These are phyloP conservation scores for Neofusicoccum sp. DNA, from an alignment of 2,329 filamentous ascomycete genomes.

Conservation along the genomic window DNA sequence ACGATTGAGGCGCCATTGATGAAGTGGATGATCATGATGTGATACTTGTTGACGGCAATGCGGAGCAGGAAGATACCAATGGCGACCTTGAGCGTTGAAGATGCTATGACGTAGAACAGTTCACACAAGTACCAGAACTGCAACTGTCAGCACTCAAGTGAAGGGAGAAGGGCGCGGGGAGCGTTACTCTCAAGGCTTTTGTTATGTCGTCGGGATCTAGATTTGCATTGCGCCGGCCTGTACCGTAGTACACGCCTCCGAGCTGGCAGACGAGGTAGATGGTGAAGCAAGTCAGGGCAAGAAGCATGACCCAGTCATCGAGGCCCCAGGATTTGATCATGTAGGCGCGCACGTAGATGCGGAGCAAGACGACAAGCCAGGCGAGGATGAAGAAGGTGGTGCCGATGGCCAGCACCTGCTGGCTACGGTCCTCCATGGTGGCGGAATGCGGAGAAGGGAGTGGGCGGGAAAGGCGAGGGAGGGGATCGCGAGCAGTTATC, in stretches of 20 bases:
- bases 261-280: conserved; percentile 42
- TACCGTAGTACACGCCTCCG: conserved; percentile 39
- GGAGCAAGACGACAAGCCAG: conserved; percentile 37
- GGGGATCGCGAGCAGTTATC: conserved; percentile 10
- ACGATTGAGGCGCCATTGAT: conserved; percentile 48
- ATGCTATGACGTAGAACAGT: conserved; percentile 52
- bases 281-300: conserved; percentile 39
- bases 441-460: background rate
- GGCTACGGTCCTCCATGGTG: conserved; percentile 24
- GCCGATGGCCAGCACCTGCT: conserved; percentile 30
- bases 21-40: conserved; percentile 46
- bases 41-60: conserved; percentile 46
- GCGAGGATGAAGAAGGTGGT: conserved; percentile 40
- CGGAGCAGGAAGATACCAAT: conserved; percentile 56
- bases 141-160: conserved; percentile 20
- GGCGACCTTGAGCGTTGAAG: conserved; percentile 50
- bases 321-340: conserved; percentile 39
- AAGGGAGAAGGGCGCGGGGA: background rate
- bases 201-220: conserved; percentile 30
- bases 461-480: background rate
- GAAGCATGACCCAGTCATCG: conserved; percentile 45
- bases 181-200: conserved; percentile 30
- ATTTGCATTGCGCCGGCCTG: conserved; percentile 37
- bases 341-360: conserved; percentile 37
- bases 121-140: conserved; percentile 58